Evolutionary conservation across 2,329 filamentous ascomycete species (phyloP).

Genomic region (Dothideomycetidae sp.): DNA sequence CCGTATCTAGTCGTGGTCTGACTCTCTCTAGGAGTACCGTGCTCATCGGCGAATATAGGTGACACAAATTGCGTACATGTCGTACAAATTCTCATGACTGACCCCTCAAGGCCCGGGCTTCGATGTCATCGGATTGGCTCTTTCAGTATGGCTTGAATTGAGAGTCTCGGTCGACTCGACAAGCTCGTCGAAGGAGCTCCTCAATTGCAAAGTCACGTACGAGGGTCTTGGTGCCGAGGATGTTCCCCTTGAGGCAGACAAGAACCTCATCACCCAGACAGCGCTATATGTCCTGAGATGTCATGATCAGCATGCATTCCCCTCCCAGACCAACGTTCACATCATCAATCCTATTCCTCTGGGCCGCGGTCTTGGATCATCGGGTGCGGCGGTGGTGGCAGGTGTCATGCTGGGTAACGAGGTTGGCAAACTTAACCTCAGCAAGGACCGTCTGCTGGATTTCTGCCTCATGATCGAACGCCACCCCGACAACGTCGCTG

Average conservation of each 20-base stretch:
- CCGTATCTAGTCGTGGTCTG: not conserved
- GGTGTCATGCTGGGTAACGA: conserved; percentile 89
- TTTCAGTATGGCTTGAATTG: conserved; percentile 88
- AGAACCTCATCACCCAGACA: conserved; percentile 86
- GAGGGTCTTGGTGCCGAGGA: conserved; percentile 67
- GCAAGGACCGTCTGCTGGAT: conserved; percentile 74
- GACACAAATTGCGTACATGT: conserved; percentile 11
- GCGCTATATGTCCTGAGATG: conserved; percentile 90
- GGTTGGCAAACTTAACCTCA: conserved; percentile 64
- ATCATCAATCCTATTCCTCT: conserved; percentile 93
- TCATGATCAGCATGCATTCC: conserved; percentile 74
- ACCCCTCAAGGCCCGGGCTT: conserved; percentile 60
- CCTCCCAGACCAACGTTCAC: conserved; percentile 75
- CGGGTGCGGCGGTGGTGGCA: conserved; percentile 85
- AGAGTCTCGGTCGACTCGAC: conserved; percentile 58
- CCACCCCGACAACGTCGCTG: conserved; percentile 88
- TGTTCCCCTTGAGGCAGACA: conserved; percentile 69
- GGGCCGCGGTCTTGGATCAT: conserved; percentile 84
- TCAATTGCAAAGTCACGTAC: conserved; percentile 85
- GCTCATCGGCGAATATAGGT: conserved; percentile 92
- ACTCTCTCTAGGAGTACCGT: conserved; percentile 45
- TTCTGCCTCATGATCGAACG: conserved; percentile 94
- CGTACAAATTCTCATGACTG: not conserved
- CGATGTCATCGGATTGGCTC: conserved; percentile 89
- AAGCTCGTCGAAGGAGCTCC: conserved; percentile 41